Base-by-base conservation (phyloP, 1,284 basidiomycete species). In the Naganishia sp. region DNA sequence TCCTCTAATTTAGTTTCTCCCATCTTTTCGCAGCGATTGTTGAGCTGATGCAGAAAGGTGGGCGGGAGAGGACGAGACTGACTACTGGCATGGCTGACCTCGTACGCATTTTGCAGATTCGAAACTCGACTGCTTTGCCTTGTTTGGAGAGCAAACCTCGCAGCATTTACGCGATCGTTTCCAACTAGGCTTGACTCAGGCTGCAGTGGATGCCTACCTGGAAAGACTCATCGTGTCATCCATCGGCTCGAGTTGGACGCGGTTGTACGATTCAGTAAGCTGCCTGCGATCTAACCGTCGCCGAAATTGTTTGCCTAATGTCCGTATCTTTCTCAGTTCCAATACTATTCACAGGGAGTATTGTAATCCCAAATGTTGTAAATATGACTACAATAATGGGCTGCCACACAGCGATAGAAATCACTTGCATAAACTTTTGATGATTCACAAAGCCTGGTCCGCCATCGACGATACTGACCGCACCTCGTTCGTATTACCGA, bases 1-100 rank as follows among this genome's bases (percentile, higher is more conserved):
- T 39, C n/a, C 53, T 65, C 35, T 39, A 32, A 51, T n/a, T 25
- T 3, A n/a, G 1, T 39, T 28, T 39, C 46, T 28, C 28, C 5
- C n/a, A 13, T 6, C 52, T 9, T 41, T 25, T 23, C 23, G 3
- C 65, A 91, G 90, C 92, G 55, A 84, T 98, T 71, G 93, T 98
- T 43, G 94, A 98, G 76, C 82, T 97, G 53, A 97, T 97, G 94
- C 92, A 95, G 79, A 94, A 92, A 83, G 88, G 90, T 89, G 69
- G 69, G 80, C 9, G 23, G 46, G 11, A 17, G 10, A 17, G 10
- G 28, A 7, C 17, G 17, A 21, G 11, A 41, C 35, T 43, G 23
- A 25, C n/a, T 46, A 21, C 41, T 21, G 3, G 15, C 39, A 15
- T n/a, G n/a, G 13, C 49, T 45, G 42, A 68, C 15, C 2, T n/a